phyloP scores from a whole-genome alignment of 768 basidiomycete genomes.

The Russula dissimulans region DNA sequence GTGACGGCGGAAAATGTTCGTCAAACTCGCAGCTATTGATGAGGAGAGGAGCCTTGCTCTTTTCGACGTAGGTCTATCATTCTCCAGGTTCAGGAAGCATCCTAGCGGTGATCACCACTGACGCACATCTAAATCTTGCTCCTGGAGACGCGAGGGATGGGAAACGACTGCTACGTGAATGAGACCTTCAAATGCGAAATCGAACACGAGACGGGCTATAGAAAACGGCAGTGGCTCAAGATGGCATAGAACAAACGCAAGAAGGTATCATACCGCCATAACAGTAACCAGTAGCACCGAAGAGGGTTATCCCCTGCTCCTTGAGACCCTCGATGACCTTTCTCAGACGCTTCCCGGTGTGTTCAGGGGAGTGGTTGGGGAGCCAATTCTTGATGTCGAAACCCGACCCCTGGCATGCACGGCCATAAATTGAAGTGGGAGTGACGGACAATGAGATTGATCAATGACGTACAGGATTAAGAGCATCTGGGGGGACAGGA shows the following conservation, averaged over 20 bases:
- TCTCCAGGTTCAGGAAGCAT: neutral
- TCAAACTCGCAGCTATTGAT: conserved; percentile 35
- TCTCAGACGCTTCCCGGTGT: conserved; percentile 20
- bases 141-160: conserved; percentile 40
- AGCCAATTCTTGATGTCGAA: conserved; percentile 9
- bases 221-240: neutral
- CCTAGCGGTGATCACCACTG: neutral
- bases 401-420: neutral
- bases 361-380: conserved; percentile 15
- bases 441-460: neutral
- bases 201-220: conserved; percentile 12
- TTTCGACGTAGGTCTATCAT: conserved; percentile 27
- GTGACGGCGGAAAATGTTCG: conserved; percentile 26
- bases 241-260: too few species aligned
- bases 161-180: conserved; percentile 33
- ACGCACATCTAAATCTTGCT: conserved; percentile 32
- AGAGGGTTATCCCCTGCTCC: conserved; percentile 24
- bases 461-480: conserved; percentile 12
- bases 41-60: conserved; percentile 33
- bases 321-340: conserved; percentile 24
- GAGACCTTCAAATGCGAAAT: conserved; percentile 36
- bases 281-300: conserved; percentile 27
- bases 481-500: conserved; percentile 18
- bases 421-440: neutral
- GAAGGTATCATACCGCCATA: conserved; percentile 15